Base-by-base conservation (phyloP, 371 early-diverging fungal genomes). In the Mucor lusitanicus region DNA sequence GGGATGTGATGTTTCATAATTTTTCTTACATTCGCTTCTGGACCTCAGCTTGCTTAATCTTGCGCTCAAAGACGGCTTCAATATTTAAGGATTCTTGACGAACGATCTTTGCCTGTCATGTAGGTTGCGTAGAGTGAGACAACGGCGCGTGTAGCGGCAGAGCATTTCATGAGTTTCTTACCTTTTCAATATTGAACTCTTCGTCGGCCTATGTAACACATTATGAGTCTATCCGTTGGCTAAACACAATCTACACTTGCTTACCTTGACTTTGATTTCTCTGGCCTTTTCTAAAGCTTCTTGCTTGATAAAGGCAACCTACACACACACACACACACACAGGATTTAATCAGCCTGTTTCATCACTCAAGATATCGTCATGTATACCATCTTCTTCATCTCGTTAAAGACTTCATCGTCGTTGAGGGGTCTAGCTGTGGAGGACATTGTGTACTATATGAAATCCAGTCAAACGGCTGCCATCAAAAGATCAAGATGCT, bases 121-220 rank as follows among this genome's bases (percentile, higher is more conserved):
- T 19, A 19, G 33, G 30, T n/a, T 7, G 50, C 11, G 11, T 15
- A 27, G 59, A 27, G 3, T 44, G 19, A 37, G 21, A 48, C 27
- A 53, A 55, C 23, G 25, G 53, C 54, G 53, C 62, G 67, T 59
- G 4, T 54, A 32, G 39, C 62, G 54, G 68, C 7, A 66, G 42
- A 25, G 13, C 8, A 12, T 50, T 44, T 77, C 3, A 27, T 13
- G 7, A 33, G n/a, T n/a, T n/a, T n/a, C 6, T 74, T 83, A 93
- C 94, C 90, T 97, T 96, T 82, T 98, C 98, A 83, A 98, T 98
- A 82, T 97, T 97, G 90, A 97, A 97, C 74, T 98, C 99, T 76
- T 98, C 99, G 82, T 96, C 95, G 56, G 98, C 99, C 90, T 90
- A 39, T 25, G 37, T 55, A 19, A n/a, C 28, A 32, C n/a, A 2